A percentile compares a stretch with the other conserved stretches of the same genome.
These are phyloP conservation scores for Ceratocystis colombiana DNA, from an alignment of 2,329 filamentous ascomycete genomes.

Conservation along the genomic window DNA sequence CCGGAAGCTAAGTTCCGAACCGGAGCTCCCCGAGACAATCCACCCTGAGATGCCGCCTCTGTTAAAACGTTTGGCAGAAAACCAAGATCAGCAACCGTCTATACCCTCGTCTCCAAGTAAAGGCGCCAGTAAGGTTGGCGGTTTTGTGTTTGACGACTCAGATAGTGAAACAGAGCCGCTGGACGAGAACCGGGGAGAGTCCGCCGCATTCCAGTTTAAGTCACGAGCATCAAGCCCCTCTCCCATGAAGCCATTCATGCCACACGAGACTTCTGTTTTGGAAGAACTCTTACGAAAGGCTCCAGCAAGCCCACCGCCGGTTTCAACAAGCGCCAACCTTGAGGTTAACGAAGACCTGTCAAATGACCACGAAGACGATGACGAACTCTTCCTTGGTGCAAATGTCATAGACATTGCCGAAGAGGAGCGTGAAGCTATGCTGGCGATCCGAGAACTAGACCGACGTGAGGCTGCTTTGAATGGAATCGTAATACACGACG, in stretches of 20 bases:
- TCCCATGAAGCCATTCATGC: slow-evolving; percentile 30
- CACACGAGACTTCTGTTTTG: slow-evolving; percentile 28
- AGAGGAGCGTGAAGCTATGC: slow-evolving; percentile 55
- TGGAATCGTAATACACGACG: slow-evolving; percentile 32
- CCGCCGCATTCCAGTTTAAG: background rate
- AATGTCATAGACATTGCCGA: slow-evolving; percentile 39
- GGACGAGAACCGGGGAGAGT: slow-evolving; percentile 23
- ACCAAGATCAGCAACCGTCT: slow-evolving; percentile 15
- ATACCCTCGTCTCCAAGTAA: slow-evolving; percentile 25
- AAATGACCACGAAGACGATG: slow-evolving; percentile 30
- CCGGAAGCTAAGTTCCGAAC: slow-evolving; percentile 35
- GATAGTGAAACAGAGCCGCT: slow-evolving; percentile 42
- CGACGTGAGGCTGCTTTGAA: slow-evolving; percentile 52
- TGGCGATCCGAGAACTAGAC: slow-evolving; percentile 68
- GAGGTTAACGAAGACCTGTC: background rate
- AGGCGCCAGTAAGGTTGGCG: slow-evolving; percentile 26
- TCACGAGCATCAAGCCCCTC: slow-evolving; percentile 28
- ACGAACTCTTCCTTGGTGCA: slow-evolving; percentile 47
- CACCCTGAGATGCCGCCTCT: background rate
- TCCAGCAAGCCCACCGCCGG: background rate
- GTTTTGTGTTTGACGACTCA: slow-evolving; percentile 62
- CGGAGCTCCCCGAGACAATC: slow-evolving; percentile 9
- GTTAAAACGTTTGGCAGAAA: background rate
- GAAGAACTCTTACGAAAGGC: slow-evolving; percentile 21
- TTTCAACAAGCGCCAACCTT: background rate